Conservation (phyloP, 2,329 filamentous ascomycete species). For the Pestalotiopsis sp. region DNA sequence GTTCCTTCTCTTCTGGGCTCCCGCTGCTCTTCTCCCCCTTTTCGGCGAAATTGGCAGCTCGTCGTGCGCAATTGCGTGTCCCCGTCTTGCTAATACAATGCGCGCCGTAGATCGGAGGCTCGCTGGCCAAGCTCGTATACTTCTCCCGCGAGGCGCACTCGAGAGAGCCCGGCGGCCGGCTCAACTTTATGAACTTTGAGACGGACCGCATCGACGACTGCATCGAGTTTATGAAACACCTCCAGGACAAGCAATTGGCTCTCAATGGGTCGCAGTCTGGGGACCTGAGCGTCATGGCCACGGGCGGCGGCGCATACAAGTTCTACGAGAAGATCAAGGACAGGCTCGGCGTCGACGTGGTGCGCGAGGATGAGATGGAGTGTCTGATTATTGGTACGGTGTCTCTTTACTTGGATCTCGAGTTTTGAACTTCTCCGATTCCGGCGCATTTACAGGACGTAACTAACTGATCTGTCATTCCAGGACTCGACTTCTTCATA, state of each 20-base stretch:
- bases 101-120: slow-evolving; percentile 79
- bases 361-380: slow-evolving; percentile 97
- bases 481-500: slow-evolving; percentile 97
- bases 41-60: neutral
- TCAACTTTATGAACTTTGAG: slow-evolving; percentile 97
- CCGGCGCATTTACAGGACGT: neutral
- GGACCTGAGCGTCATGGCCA: slow-evolving; percentile 91
- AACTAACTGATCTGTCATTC: neutral
- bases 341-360: slow-evolving; percentile 81
- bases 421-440: no score
- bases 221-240: slow-evolving; percentile 84
- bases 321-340: slow-evolving; percentile 91
- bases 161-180: slow-evolving; percentile 78
- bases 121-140: slow-evolving; percentile 94
- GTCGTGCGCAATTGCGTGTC: neutral
- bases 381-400: slow-evolving; percentile 87
- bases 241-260: slow-evolving; percentile 80
- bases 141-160: slow-evolving; percentile 87
- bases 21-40: neutral
- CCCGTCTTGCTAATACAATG: slow-evolving; percentile 11
- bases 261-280: slow-evolving; percentile 72
- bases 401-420: slow-evolving; percentile 19
- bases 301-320: slow-evolving; percentile 93
- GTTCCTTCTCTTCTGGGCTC: neutral
- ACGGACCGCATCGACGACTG: slow-evolving; percentile 93